Base-by-base conservation (phyloP, 352 stramenopile species). In the Phytophthora megakarya region DNA sequence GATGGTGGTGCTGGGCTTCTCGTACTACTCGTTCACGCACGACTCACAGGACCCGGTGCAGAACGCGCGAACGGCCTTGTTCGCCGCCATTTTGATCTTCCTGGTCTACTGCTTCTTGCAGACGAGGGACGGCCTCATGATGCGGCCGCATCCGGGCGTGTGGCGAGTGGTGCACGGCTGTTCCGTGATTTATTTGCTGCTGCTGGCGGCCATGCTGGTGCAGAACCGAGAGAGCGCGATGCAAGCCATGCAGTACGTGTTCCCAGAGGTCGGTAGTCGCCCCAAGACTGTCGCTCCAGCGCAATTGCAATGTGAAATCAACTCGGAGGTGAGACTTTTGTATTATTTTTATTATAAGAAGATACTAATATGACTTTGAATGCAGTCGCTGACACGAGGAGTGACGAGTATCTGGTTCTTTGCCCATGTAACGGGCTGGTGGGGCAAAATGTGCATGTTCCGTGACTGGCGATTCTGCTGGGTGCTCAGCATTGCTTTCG, bases 361-460 rank as follows among this genome's bases (percentile, higher is more conserved):
- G n/a, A n/a, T n/a, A n/a, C n/a, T n/a, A n/a, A n/a, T n/a, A n/a
- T n/a, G n/a, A n/a, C n/a, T n/a, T n/a, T n/a, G n/a, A n/a, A 37
- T 54, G 55, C 48, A 88, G 67, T 82, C 74, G 32, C 32, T 94
- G 22, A 86, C 83, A 39, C 78, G 81, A 5, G 86, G 86, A 25
- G 76, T 94, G 22, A 84, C 83, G 32, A 92, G 81, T 30, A 92
- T 94, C 50, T 94, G 85, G 85, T 94, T 95, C 46, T 40, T 92
- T n/a, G 85, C 86, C 10, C 88, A 96, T 45, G 83, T 93, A 47
- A 90, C 84, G 9, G 82, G 83, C 21, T 96, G 89, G 90, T 97
- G 89, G 90, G 89, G 87, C 50, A 97, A 97, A 68, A 97, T 97
- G 86, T 97, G 90, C 68, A 96, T 97, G 79, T 97, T 98, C 65